phyloP scores from a whole-genome alignment of 441 rosid genomes.

The Populus trichocarpa region DNA sequence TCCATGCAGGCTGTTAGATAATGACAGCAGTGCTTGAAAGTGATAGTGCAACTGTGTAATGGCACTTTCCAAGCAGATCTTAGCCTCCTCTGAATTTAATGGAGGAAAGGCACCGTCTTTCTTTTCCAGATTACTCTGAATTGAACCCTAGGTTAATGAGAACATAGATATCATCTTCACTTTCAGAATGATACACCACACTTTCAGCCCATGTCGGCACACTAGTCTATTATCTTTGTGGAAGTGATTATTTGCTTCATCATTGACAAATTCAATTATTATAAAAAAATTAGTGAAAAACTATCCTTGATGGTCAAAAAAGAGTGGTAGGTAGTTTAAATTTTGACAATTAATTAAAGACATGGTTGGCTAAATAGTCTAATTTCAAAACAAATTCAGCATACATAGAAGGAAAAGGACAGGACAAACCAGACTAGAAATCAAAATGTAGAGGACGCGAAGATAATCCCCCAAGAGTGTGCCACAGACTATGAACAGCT shows the following conservation, averaged over 20 bases:
- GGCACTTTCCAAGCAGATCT: neutral
- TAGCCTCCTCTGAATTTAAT: conserved; percentile 15
- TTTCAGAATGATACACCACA: neutral
- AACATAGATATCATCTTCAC: neutral
- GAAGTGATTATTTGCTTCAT: neutral
- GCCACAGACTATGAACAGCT: neutral
- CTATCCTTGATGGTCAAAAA: neutral
- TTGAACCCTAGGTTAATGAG: neutral
- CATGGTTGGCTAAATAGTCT: neutral
- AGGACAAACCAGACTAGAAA: neutral
- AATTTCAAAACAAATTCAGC: neutral
- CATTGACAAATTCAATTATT: neutral
- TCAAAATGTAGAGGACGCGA: conserved; percentile 10
- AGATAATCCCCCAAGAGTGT: neutral
- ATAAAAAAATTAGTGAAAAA: neutral
- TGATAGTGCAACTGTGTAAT: conserved; percentile 5
- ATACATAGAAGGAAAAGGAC: neutral
- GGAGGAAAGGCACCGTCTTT: neutral
- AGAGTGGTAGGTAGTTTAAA: neutral
- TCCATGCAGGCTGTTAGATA: neutral
- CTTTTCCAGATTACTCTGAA: neutral
- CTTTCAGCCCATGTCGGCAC: neutral
- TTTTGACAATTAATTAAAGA: neutral
- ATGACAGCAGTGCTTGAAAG: conserved; percentile 8
- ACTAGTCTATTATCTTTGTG: neutral